Evolutionary conservation across 352 stramenopile species (phyloP).

Genomic region (Aphanomyces invadans): DNA sequence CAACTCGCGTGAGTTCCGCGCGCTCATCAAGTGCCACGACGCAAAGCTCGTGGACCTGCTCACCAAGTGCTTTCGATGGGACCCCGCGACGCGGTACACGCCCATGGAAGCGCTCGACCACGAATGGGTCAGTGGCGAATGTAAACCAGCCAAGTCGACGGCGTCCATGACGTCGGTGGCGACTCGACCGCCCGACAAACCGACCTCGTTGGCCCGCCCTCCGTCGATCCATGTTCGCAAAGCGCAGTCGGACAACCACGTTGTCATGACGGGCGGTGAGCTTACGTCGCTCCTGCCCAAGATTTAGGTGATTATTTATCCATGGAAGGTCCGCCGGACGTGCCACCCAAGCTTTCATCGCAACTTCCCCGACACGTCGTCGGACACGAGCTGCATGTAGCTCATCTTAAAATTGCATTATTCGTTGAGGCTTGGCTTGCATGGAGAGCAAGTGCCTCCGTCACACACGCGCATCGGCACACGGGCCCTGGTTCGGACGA

Average conservation of each 20-base stretch:
- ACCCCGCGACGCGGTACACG: constrained; percentile 48
- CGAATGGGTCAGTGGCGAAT: constrained; percentile 39
- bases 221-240: not conserved
- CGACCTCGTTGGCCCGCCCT: not conserved
- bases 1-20: constrained; percentile 34
- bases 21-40: constrained; percentile 41
- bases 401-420: constrained; percentile 8
- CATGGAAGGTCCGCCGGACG: no score
- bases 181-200: not conserved
- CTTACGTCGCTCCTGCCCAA: not conserved
- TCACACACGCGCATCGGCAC: no score
- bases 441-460: no score
- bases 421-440: no score
- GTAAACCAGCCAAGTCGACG: not conserved
- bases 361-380: no score
- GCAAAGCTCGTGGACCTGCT: constrained; percentile 52
- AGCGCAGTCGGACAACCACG: not conserved
- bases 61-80: constrained; percentile 56
- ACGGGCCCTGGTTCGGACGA: no score
- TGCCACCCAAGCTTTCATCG: no score
- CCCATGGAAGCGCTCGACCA: constrained; percentile 48
- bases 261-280: not conserved
- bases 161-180: not conserved
- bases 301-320: not conserved
- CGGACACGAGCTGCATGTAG: no score